Conservation (phyloP, 768 basidiomycete genomes). For the Calocybe indica region DNA sequence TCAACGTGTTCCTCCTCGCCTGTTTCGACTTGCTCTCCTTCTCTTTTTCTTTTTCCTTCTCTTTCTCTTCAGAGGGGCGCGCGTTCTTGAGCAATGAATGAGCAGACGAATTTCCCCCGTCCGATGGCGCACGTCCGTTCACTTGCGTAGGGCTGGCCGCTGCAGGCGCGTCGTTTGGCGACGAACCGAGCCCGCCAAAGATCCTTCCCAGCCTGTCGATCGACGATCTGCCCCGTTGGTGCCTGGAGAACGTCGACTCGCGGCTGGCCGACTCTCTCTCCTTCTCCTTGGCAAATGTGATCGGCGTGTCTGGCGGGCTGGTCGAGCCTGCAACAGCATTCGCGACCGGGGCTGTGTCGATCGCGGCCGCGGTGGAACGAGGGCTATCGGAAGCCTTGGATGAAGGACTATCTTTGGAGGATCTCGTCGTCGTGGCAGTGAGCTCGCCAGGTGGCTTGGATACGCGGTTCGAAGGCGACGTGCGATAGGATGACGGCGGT, state of each 20-base stretch:
- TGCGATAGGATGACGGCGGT: neutral
- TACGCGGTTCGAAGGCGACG: too few species aligned
- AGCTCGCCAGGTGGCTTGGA: too few species aligned
- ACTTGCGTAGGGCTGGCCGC: constrained; percentile 19
- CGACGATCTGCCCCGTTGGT: constrained; percentile 61
- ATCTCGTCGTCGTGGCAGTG: too few species aligned
- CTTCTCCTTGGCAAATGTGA: constrained; percentile 16
- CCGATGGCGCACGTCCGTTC: constrained; percentile 36
- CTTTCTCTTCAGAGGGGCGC: constrained; percentile 14
- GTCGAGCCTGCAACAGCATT: constrained; percentile 15
- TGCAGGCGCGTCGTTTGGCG: constrained; percentile 21
- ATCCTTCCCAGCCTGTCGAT: constrained; percentile 79
- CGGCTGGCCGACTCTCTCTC: constrained; percentile 27
- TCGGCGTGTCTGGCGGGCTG: constrained; percentile 32
- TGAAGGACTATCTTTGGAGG: too few species aligned
- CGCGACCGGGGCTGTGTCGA: neutral
- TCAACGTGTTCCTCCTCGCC: constrained; percentile 75
- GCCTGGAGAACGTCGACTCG: constrained; percentile 36
- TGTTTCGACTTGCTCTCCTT: constrained; percentile 44
- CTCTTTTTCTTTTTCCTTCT: constrained; percentile 10
- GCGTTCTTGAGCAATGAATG: constrained; percentile 11
- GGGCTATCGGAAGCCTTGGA: neutral
- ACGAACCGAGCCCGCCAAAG: constrained; percentile 41
- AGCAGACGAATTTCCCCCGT: constrained; percentile 17
- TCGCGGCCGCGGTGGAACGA: constrained; percentile 2